Percentiles rank a stretch among this genome's conserved stretches.
phyloP scores from a whole-genome alignment of 2,329 filamentous ascomycete genomes.

The Bipolaris sorokiniana region DNA sequence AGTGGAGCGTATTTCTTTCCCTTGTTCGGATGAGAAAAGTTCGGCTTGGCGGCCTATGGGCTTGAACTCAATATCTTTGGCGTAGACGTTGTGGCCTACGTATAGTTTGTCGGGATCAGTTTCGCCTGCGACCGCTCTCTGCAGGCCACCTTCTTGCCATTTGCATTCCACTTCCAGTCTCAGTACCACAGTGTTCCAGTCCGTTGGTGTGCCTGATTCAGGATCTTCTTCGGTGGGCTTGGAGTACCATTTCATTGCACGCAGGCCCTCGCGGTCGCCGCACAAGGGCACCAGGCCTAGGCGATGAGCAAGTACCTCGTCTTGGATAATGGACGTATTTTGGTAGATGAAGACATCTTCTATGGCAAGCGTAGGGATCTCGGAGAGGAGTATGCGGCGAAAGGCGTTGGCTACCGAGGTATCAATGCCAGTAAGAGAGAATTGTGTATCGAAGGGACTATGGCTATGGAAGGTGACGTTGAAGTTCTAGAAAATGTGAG shows the following conservation, averaged over 20 bases:
- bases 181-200: constrained; percentile 88
- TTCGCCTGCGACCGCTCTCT: constrained; percentile 69
- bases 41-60: constrained; percentile 67
- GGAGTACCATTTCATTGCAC: constrained; percentile 82
- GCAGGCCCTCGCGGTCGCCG: constrained; percentile 76
- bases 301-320: constrained; percentile 91
- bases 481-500: constrained; percentile 60
- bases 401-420: constrained; percentile 96
- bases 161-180: constrained; percentile 80
- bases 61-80: constrained; percentile 69
- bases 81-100: constrained; percentile 73
- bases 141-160: constrained; percentile 68
- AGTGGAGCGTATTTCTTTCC: constrained; percentile 74
- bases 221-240: constrained; percentile 65
- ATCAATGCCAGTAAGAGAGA: constrained; percentile 91
- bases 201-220: constrained; percentile 58
- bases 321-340: constrained; percentile 97
- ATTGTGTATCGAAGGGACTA: constrained; percentile 75
- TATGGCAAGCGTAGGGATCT: constrained; percentile 92
- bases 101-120: constrained; percentile 85
- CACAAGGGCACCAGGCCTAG: constrained; percentile 90
- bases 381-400: constrained; percentile 91
- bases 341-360: constrained; percentile 92
- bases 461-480: constrained; percentile 85
- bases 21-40: constrained; percentile 41